Base-by-base conservation (phyloP, 169 alveolate species). In the Plasmodium fragile region DNA sequence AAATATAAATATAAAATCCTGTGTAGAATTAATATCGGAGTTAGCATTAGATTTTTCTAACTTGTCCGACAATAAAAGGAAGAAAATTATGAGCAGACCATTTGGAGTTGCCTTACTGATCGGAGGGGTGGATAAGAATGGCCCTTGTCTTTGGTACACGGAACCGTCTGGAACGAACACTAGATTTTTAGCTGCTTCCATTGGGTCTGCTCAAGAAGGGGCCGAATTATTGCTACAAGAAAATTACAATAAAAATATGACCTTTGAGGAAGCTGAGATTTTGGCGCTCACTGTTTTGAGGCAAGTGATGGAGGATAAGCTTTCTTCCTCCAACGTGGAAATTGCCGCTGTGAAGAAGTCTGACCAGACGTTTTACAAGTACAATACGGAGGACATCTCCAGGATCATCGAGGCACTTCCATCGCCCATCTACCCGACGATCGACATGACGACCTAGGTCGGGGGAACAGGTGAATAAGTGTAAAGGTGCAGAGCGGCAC, bases 251-350 rank as follows among this genome's bases (percentile, higher is more conserved):
- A 98, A 98, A 69, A 98, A 98, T 28, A 95, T 98, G 97, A 97
- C 97, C 70, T 95, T 99, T 83, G 97, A 98, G 89, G 99, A 99
- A 82, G 99, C 99, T 34, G 99, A 98, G 92, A 96, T 97, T 83
- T 94, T 99, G 81, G 99, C 99, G 52, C 95, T 99, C 30, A 97
- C 97, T 49, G 99, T 99, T 79, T 98, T 99, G 82, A 97, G 99
- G 91, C 99, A 98, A 93, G 99, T 99, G 28, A 99, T 99, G 99
- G 99, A 99, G 95, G 99, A 99, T 83, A 98, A 98, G 96, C 97
- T 99, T 82, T 97, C 97, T 81, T 95, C 98, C 28, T 94, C 96
- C 78, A 99, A 99, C 95, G 99, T 98, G 39, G 99, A 99, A 96
- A 96, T 99, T 89, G 98, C 99, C 36, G 97, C 97, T 7, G 93